A percentile compares a stretch with the other conserved stretches of the same genome.
Conservation (phyloP, 495 filamentous ascomycete species). For the Hyaloscypha hepaticicola region DNA sequence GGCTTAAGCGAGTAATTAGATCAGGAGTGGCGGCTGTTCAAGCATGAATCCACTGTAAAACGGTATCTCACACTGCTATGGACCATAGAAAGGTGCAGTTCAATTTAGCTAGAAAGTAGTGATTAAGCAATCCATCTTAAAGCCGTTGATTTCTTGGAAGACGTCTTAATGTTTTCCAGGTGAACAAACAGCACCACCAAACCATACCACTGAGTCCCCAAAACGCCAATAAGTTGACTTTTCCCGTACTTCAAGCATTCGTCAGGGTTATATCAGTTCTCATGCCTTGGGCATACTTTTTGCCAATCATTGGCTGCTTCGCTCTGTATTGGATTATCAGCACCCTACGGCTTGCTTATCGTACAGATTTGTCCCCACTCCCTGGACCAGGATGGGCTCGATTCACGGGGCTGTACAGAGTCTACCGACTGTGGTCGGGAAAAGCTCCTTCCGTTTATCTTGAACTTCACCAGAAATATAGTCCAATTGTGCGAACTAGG, state of each 20-base stretch:
- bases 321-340: background rate
- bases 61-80: background rate
- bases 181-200: background rate
- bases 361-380: background rate
- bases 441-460: slow-evolving; percentile 45
- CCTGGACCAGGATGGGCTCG: slow-evolving; percentile 51
- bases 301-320: background rate
- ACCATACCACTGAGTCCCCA: background rate
- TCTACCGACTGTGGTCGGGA: slow-evolving; percentile 39
- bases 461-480: slow-evolving; percentile 46
- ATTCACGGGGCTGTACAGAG: slow-evolving; percentile 54
- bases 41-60: background rate
- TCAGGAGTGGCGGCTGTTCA: background rate
- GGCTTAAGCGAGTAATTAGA: background rate
- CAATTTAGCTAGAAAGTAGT: no score
- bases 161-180: no score
- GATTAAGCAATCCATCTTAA: no score
- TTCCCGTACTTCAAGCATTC: background rate
- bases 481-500: slow-evolving; percentile 44
- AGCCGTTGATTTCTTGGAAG: no score
- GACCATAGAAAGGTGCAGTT: no score
- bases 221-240: no score
- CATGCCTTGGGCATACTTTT: background rate
- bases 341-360: background rate
- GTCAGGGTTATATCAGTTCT: background rate